Conservation (phyloP, 176 grass and related monocot species). For the Oryza punctata region DNA sequence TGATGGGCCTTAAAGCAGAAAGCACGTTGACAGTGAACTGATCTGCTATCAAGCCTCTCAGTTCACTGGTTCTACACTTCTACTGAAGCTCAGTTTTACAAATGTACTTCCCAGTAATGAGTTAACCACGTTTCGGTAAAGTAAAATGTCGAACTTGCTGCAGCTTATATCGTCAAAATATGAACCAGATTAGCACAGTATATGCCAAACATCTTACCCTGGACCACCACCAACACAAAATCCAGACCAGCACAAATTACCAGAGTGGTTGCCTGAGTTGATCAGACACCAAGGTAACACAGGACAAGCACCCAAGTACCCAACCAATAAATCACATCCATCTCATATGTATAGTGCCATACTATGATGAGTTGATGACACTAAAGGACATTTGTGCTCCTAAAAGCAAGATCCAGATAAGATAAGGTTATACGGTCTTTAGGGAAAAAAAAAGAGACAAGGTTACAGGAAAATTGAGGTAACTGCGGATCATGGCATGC, state of each 20-base stretch:
- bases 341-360: background rate
- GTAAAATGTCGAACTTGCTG: background rate
- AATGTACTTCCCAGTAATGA: background rate
- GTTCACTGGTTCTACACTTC: background rate
- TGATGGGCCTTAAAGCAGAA: background rate
- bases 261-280: background rate
- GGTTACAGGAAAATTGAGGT: background rate
- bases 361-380: background rate
- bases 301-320: conserved; percentile 6
- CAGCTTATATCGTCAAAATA: background rate
- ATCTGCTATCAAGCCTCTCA: background rate
- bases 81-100: no score
- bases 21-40: background rate
- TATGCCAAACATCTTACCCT: background rate
- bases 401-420: conserved; percentile 24
- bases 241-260: background rate
- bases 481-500: conserved; percentile 23
- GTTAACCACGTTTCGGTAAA: background rate
- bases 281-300: background rate
- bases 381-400: background rate
- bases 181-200: background rate
- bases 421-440: background rate
- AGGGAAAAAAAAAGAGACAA: background rate
- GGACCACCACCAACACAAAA: background rate
- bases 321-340: conserved; percentile 8